These are phyloP conservation scores for Ligustrum vulgare DNA, from an alignment of 257 asterid species.

Conservation along the genomic window DNA sequence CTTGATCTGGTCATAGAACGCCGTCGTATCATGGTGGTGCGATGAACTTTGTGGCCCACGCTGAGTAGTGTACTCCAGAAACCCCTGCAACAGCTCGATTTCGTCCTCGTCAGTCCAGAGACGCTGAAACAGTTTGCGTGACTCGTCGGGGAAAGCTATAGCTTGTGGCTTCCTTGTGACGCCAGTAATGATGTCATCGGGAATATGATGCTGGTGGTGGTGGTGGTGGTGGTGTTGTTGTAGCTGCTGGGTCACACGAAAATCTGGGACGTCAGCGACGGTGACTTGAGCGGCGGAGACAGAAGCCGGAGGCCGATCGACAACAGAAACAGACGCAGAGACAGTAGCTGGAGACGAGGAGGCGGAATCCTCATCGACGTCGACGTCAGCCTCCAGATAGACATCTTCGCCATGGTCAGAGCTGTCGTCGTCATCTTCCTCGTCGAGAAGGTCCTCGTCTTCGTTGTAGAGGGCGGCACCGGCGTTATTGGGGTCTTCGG, in stretches of 20 bases:
- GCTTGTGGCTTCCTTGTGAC: conserved; percentile 48
- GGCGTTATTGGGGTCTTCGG: conserved; percentile 26
- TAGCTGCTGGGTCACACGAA: conserved; percentile 24
- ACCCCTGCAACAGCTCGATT: conserved; percentile 83
- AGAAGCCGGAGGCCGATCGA: conserved; percentile 37
- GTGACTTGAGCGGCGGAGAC: conserved; percentile 48
- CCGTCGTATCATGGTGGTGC: conserved; percentile 87
- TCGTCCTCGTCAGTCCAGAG: conserved; percentile 97
- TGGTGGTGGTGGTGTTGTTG: conserved; percentile 10
- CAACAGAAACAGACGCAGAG: conserved; percentile 2
- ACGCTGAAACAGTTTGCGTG: conserved; percentile 85
- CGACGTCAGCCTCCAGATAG: conserved; percentile 34
- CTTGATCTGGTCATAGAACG: conserved; percentile 90
- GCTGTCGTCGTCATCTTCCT: conserved; percentile 38
- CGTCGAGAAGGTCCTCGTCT: conserved; percentile 58
- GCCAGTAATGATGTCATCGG: conserved; percentile 20
- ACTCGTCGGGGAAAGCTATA: conserved; percentile 51
- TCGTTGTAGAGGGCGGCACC: conserved; percentile 35
- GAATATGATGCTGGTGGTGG: not conserved
- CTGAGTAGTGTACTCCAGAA: conserved; percentile 72
- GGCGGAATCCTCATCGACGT: conserved; percentile 69
- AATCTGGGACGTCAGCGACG: conserved; percentile 48
- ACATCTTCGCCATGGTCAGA: conserved; percentile 52
- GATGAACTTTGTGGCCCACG: conserved; percentile 62
- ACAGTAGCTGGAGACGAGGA: conserved; percentile 53